phyloP scores from a whole-genome alignment of 805 yeast genomes.

The Pichia scutulata region DNA sequence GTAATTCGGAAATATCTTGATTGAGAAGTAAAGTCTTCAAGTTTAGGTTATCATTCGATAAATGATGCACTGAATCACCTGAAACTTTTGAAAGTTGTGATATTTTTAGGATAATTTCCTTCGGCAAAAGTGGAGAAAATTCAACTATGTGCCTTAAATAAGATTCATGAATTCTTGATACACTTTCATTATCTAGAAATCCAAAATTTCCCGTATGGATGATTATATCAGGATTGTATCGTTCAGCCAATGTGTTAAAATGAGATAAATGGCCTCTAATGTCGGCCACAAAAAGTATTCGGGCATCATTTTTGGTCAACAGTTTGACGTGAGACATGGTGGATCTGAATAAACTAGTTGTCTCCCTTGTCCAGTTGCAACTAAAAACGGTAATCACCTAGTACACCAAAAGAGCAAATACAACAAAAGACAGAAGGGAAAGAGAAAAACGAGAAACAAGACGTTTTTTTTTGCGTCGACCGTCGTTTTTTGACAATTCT shows the following conservation, averaged over 20 bases:
- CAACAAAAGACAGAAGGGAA: too few relatives aligned
- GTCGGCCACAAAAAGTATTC: conserved; percentile 37
- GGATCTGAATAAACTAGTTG: too few relatives aligned
- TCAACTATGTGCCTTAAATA: conserved; percentile 60
- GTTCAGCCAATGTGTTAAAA: conserved; percentile 41
- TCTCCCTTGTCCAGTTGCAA: too few relatives aligned
- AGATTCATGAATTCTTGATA: conserved; percentile 45
- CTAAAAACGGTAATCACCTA: too few relatives aligned
- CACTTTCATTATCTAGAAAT: conserved; percentile 54
- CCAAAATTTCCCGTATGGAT: conserved; percentile 79
- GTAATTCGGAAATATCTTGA: conserved; percentile 43
- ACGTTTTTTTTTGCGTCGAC: not conserved
- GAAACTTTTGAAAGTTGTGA: conserved; percentile 42
- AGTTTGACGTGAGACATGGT: not conserved
- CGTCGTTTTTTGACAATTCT: not conserved
- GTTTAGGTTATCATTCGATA: conserved; percentile 30
- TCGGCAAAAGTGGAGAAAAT: conserved; percentile 51
- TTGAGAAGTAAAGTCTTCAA: conserved; percentile 30
- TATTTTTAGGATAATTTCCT: conserved; percentile 40
- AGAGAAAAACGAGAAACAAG: not conserved
- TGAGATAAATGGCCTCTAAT: conserved; percentile 45
- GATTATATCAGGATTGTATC: conserved; percentile 42
- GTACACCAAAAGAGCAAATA: too few relatives aligned
- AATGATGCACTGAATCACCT: conserved; percentile 34
- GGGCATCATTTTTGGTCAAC: not conserved